A percentile compares a stretch with the other conserved stretches of the same genome.
Evolutionary conservation across 2,329 filamentous ascomycete genomes (phyloP).

Genomic region (Truncatella angustata): DNA sequence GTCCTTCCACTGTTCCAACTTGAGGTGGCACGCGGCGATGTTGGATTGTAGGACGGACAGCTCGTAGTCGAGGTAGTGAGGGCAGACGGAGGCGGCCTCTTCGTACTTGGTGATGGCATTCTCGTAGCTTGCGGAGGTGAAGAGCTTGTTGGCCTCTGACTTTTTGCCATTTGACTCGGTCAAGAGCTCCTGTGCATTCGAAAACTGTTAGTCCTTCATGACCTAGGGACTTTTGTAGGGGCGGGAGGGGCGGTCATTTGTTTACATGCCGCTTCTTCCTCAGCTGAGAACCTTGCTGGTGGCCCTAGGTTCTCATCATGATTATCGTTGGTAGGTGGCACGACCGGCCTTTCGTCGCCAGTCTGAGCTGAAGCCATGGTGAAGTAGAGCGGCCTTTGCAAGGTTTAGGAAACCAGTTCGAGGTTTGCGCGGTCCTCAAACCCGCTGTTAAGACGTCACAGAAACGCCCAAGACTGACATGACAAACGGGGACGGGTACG

Average conservation of each 20-base stretch:
- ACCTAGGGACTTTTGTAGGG: not conserved
- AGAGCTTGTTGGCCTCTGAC: slow-evolving; percentile 74
- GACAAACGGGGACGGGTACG: no score
- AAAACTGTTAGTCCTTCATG: slow-evolving; percentile 9
- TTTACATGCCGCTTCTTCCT: slow-evolving; percentile 54
- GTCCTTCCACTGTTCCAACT: slow-evolving; percentile 81
- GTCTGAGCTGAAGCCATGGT: no score
- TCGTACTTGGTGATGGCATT: slow-evolving; percentile 82
- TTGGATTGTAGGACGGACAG: slow-evolving; percentile 85
- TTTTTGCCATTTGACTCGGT: slow-evolving; percentile 72
- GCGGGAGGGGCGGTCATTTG: slow-evolving; percentile 12
- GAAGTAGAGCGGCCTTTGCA: no score
- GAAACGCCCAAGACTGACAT: no score
- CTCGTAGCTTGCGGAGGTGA: slow-evolving; percentile 67
- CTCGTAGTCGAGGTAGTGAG: slow-evolving; percentile 84
- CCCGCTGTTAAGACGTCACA: not conserved
- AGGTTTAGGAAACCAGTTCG: no score
- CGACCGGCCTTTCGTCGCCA: slow-evolving; percentile 13
- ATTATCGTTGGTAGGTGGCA: slow-evolving; percentile 13
- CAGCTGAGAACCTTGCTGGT: slow-evolving; percentile 45
- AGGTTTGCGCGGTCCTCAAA: not conserved
- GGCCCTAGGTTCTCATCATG: slow-evolving; percentile 28
- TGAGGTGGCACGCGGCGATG: slow-evolving; percentile 84
- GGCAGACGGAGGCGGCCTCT: slow-evolving; percentile 73
- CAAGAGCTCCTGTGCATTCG: slow-evolving; percentile 57